Conservation (phyloP, 2,329 filamentous ascomycete genomes). For the Aureobasidium sp. region DNA sequence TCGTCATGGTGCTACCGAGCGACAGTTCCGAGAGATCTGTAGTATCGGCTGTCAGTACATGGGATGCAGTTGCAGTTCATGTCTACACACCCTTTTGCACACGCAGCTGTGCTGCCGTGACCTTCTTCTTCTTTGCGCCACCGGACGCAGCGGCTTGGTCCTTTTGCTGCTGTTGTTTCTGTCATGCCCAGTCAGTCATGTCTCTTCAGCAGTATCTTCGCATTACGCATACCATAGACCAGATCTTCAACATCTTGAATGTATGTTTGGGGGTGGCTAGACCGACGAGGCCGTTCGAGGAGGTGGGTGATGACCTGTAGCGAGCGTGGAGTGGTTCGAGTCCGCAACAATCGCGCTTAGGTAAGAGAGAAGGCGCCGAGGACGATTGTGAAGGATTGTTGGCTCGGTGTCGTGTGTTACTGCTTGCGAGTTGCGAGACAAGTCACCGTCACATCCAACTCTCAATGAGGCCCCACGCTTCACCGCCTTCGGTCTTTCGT, state of each 20-base stretch:
- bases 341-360: not conserved
- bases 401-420: not conserved
- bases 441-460: conserved; percentile 6
- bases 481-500: not conserved
- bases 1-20: conserved; percentile 72
- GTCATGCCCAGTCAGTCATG: conserved; percentile 23
- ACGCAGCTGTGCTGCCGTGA: conserved; percentile 88
- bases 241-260: conserved; percentile 91
- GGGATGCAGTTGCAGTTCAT: not conserved
- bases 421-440: not conserved
- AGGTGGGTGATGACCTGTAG: not conserved
- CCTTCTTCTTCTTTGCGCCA: conserved; percentile 87
- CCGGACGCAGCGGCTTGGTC: conserved; percentile 74
- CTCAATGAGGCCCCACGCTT: conserved; percentile 3
- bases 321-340: not conserved
- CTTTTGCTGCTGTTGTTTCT: conserved; percentile 82
- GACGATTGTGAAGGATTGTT: not conserved
- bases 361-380: not conserved
- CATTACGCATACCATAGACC: conserved; percentile 76
- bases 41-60: not conserved
- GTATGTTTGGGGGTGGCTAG: not conserved
- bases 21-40: conserved; percentile 75
- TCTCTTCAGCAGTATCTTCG: not conserved
- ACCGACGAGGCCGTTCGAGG: conserved; percentile 14
- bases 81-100: conserved; percentile 76